Evolutionary conservation across 2,329 filamentous ascomycete species (phyloP).

Genomic region (Leptosphaerulina australis): DNA sequence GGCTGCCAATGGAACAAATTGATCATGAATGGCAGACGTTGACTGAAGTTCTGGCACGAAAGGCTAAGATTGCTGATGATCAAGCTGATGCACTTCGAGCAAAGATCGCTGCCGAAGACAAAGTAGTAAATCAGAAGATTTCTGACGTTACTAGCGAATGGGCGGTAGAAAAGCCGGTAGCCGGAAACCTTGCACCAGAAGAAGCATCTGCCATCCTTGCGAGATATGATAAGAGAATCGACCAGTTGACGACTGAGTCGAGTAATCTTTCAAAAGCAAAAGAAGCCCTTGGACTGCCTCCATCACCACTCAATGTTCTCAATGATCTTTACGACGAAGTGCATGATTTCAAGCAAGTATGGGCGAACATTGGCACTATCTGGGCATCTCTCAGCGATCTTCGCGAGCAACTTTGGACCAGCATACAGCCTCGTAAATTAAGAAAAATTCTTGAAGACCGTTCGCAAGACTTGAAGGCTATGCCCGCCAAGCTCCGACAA

Average conservation of each 20-base stretch:
- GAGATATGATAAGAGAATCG: constrained; percentile 83
- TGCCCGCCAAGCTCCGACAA: constrained; percentile 98
- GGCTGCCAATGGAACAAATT: constrained; percentile 95
- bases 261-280: constrained; percentile 96
- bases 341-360: constrained; percentile 98
- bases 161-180: constrained; percentile 97
- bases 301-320: constrained; percentile 79
- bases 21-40: constrained; percentile 94
- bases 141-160: constrained; percentile 82
- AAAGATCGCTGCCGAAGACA: constrained; percentile 94
- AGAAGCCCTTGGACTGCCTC: constrained; percentile 89
- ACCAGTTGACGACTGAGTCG: constrained; percentile 81
- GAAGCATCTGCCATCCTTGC: constrained; percentile 82
- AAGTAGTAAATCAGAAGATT: constrained; percentile 87
- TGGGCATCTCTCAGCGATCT: constrained; percentile 97
- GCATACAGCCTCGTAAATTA: constrained; percentile 92
- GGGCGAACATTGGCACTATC: constrained; percentile 92
- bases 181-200: constrained; percentile 88
- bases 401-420: constrained; percentile 90
- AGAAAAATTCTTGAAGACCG: constrained; percentile 83
- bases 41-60: constrained; percentile 88
- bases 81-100: constrained; percentile 93
- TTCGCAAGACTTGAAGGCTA: constrained; percentile 98
- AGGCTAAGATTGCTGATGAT: constrained; percentile 93
- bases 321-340: constrained; percentile 91